phyloP scores from a whole-genome alignment of 1,139 yeast genomes.

The Pichia sp. region DNA sequence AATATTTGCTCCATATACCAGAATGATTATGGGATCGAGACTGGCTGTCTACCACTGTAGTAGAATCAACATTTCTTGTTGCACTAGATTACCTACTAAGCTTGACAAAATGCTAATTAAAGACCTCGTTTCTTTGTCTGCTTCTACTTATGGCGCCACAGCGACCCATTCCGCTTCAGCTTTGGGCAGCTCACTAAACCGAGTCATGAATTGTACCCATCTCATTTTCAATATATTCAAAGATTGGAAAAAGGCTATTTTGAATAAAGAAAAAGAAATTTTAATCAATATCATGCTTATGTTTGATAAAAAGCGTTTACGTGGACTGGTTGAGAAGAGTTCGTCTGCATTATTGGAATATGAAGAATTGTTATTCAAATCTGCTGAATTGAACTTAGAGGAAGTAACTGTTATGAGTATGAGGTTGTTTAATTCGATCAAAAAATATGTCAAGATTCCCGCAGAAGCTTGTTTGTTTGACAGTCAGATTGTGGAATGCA shows the following conservation, averaged over 20 bases:
- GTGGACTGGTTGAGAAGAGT: constrained; percentile 23
- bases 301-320: constrained; percentile 44
- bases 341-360: constrained; percentile 17
- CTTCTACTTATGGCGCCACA: constrained; percentile 66
- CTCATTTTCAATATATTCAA: constrained; percentile 45
- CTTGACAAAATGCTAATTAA: constrained; percentile 56
- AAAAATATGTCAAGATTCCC: constrained; percentile 45
- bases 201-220: constrained; percentile 61
- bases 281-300: constrained; percentile 63
- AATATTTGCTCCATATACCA: constrained; percentile 64
- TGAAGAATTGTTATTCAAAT: constrained; percentile 25
- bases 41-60: constrained; percentile 73
- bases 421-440: constrained; percentile 39
- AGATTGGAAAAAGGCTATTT: constrained; percentile 44
- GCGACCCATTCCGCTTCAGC: constrained; percentile 66
- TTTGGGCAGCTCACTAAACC: constrained; percentile 62
- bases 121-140: constrained; percentile 61
- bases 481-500: constrained; percentile 34
- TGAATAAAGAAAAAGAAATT: constrained; percentile 43
- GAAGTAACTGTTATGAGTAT: constrained; percentile 47
- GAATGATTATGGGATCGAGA: constrained; percentile 70
- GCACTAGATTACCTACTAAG: constrained; percentile 63
- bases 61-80: constrained; percentile 66
- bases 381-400: constrained; percentile 51
- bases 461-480: constrained; percentile 52